These are phyloP conservation scores for Paraglomus brasilianum DNA, from an alignment of 192 early-diverging fungal species.

Conservation along the genomic window DNA sequence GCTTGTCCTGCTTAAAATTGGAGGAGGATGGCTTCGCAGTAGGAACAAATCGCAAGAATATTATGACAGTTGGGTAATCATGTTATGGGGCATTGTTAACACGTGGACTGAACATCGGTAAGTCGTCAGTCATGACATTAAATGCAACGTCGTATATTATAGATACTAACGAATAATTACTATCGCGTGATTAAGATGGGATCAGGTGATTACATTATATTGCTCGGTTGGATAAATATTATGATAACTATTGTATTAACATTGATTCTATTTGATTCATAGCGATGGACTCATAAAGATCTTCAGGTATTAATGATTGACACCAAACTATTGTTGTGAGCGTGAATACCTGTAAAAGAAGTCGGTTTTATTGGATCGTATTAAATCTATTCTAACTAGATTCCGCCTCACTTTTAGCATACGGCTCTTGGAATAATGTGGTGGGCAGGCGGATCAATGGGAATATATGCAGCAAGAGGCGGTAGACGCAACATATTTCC, in stretches of 20 bases:
- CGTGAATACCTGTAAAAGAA: too few relatives aligned
- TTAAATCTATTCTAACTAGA: too few relatives aligned
- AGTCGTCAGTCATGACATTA: slow-evolving; percentile 11
- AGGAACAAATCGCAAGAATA: slow-evolving; percentile 64
- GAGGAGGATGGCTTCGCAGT: slow-evolving; percentile 54
- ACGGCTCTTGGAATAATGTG: slow-evolving; percentile 69
- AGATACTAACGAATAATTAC: background rate
- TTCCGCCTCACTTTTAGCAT: slow-evolving; percentile 31
- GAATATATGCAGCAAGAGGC: slow-evolving; percentile 49
- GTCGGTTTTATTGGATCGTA: too few relatives aligned
- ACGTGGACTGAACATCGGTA: slow-evolving; percentile 72
- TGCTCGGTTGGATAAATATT: background rate
- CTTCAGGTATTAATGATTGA: slow-evolving; percentile 39
- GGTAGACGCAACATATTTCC: slow-evolving; percentile 59
- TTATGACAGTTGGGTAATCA: slow-evolving; percentile 67
- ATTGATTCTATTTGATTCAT: background rate
- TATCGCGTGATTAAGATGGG: too few relatives aligned
- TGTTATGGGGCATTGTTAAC: slow-evolving; percentile 66
- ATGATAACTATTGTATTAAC: background rate
- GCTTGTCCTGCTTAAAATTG: slow-evolving; percentile 55
- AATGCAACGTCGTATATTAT: background rate
- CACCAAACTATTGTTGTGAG: too few relatives aligned
- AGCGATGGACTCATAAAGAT: slow-evolving; percentile 63
- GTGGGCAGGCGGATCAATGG: slow-evolving; percentile 61
- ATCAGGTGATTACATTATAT: too few relatives aligned